Conservation (phyloP, 2,329 filamentous ascomycete genomes). For the Neurospora sp. region DNA sequence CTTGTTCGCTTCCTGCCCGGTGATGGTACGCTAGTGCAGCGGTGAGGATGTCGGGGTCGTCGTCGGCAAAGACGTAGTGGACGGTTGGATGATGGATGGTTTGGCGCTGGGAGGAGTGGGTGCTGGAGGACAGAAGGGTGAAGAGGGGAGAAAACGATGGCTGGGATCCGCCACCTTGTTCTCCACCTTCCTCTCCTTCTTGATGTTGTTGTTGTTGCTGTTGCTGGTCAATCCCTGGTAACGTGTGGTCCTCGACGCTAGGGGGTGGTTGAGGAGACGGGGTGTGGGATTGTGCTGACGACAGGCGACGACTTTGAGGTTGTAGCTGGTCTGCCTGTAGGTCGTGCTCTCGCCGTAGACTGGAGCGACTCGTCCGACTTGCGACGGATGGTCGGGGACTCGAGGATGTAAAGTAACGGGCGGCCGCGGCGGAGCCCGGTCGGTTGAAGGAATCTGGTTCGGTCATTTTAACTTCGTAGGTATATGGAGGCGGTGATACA, state of each 20-base stretch:
- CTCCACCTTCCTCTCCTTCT: background rate
- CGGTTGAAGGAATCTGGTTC: conserved; percentile 12
- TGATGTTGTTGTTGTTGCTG: background rate
- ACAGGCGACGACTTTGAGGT: conserved; percentile 6
- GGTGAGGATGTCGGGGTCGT: conserved; percentile 70
- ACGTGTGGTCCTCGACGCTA: conserved; percentile 3
- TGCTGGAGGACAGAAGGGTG: conserved; percentile 68
- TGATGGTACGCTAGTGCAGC: conserved; percentile 46
- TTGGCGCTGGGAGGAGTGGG: conserved; percentile 39
- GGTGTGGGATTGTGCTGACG: conserved; percentile 11
- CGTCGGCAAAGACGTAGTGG: conserved; percentile 89
- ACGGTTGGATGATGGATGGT: conserved; percentile 74
- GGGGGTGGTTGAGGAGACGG: conserved; percentile 6
- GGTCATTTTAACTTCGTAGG: conserved; percentile 12
- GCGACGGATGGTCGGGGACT: conserved; percentile 17
- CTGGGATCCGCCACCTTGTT: conserved; percentile 22
- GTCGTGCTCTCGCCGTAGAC: conserved; percentile 15
- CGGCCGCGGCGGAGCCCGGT: conserved; percentile 17
- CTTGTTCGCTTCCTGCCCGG: conserved; percentile 18
- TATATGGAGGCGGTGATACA: background rate
- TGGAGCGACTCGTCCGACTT: conserved; percentile 16
- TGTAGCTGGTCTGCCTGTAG: conserved; percentile 8
- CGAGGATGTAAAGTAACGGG: conserved; percentile 12
- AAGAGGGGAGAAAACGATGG: conserved; percentile 70
- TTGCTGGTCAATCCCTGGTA: background rate